phyloP scores from a whole-genome alignment of 208 protist genomes.

The Crithidia sp. region DNA sequence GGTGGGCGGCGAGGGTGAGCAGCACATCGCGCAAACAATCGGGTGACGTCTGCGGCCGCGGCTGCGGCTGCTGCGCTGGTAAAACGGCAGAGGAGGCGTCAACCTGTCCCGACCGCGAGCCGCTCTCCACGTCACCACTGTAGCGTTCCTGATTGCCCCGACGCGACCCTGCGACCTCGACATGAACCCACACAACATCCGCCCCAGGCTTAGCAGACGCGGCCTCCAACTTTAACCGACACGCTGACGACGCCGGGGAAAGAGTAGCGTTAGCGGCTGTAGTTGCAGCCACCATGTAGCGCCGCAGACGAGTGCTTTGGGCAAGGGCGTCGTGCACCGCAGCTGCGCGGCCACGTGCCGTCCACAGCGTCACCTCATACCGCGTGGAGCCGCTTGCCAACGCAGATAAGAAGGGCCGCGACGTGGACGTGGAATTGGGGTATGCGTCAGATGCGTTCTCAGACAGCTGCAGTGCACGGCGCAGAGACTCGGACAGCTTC shows the following conservation, averaged over 20 bases:
- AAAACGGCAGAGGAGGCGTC: too few relatives aligned
- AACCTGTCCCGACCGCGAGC: background rate
- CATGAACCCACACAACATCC: slow-evolving; percentile 14
- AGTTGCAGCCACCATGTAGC: background rate
- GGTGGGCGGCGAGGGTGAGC: slow-evolving; percentile 42
- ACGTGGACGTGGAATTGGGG: too few relatives aligned
- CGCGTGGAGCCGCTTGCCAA: background rate
- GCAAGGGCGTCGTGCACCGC: slow-evolving; percentile 14
- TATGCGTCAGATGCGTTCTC: too few relatives aligned
- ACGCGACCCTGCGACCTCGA: background rate
- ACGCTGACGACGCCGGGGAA: background rate
- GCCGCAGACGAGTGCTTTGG: slow-evolving; percentile 4
- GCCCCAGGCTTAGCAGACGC: background rate
- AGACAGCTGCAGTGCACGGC: too few relatives aligned
- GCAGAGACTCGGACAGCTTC: slow-evolving; percentile 23
- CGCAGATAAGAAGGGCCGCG: too few relatives aligned
- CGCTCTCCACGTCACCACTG: background rate
- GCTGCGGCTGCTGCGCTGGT: background rate
- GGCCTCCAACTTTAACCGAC: background rate
- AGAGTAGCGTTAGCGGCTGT: background rate
- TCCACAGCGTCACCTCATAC: slow-evolving; percentile 44
- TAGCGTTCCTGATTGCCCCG: background rate
- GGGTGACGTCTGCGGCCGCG: background rate
- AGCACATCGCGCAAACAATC: slow-evolving; percentile 21
- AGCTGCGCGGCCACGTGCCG: slow-evolving; percentile 15